Evolutionary conservation across 495 filamentous ascomycete species (phyloP).

Genomic region (Paragyromitra xinjiangensis): DNA sequence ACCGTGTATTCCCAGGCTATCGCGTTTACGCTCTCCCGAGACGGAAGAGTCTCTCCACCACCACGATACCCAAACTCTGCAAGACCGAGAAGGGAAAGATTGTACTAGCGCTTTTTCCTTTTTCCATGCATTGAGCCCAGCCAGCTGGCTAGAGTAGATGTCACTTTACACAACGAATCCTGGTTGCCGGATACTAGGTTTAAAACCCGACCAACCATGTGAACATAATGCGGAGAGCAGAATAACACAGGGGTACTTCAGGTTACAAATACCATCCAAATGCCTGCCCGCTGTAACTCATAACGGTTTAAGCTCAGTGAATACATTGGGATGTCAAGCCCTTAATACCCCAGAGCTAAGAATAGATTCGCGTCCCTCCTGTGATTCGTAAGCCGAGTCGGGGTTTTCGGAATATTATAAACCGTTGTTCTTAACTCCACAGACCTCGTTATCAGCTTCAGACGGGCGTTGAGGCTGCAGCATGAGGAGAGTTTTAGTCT

Average conservation of each 20-base stretch:
- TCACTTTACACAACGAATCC: background rate
- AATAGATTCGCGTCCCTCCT: background rate
- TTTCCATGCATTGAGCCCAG: background rate
- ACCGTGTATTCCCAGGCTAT: background rate
- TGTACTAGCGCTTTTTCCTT: background rate
- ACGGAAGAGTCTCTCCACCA: background rate
- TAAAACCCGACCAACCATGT: background rate
- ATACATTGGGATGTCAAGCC: background rate
- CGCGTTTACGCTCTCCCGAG: too few relatives aligned
- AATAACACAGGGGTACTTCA: too few relatives aligned
- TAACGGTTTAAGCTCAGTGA: too few relatives aligned
- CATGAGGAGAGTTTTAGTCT: background rate
- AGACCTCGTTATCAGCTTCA: background rate
- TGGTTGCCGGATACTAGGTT: background rate
- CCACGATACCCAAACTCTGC: background rate
- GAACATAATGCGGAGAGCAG: background rate
- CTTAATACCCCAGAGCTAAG: background rate
- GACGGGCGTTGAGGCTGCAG: background rate
- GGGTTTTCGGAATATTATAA: background rate
- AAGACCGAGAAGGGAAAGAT: background rate
- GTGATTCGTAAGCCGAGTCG: background rate
- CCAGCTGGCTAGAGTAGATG: constrained; percentile 5
- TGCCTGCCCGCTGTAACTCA: background rate
- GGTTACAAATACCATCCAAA: background rate
- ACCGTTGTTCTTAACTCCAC: background rate